A percentile compares a stretch with the other conserved stretches of the same genome.
Evolutionary conservation across 1,284 basidiomycete genomes (phyloP).

Genomic region (Rhodotorula sp.): DNA sequence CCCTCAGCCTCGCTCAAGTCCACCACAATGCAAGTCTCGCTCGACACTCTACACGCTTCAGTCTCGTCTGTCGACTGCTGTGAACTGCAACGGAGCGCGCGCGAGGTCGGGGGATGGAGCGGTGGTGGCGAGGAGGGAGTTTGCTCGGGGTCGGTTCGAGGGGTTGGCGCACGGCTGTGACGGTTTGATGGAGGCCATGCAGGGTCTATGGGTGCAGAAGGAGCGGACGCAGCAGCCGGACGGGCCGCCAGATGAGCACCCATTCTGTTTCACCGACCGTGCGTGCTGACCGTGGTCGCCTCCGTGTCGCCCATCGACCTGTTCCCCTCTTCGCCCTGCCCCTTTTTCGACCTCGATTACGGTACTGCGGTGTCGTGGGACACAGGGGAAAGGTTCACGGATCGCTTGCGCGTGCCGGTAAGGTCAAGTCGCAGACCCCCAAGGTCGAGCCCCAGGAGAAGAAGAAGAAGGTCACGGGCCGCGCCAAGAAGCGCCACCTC

Average conservation of each 20-base stretch:
- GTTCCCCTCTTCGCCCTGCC: not conserved
- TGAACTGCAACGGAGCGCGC: not conserved
- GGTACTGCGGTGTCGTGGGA: not conserved
- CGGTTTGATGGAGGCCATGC: too few relatives aligned
- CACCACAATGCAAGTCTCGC: conserved; percentile 28
- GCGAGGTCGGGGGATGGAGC: not conserved
- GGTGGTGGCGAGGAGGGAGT: not conserved
- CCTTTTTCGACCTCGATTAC: not conserved
- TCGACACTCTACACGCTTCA: too few relatives aligned
- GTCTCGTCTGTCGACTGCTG: not conserved
- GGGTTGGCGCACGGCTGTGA: not conserved
- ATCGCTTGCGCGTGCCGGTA: conserved; percentile 95
- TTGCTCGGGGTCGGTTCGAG: not conserved
- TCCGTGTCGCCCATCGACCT: not conserved
- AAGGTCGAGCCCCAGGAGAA: conserved; percentile 42
- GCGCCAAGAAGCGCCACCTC: conserved; percentile 38
- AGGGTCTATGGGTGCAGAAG: not conserved
- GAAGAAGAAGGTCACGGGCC: conserved; percentile 41
- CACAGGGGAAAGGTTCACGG: conserved; percentile 80
- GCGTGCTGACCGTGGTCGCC: conserved; percentile 17
- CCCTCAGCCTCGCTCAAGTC: conserved; percentile 15
- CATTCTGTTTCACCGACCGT: not conserved
- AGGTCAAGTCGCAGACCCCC: conserved; percentile 65
- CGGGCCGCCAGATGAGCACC: conserved; percentile 17
- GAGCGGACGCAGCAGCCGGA: not conserved